phyloP scores from a whole-genome alignment of 208 protist species.

The Phytomonas francai region DNA sequence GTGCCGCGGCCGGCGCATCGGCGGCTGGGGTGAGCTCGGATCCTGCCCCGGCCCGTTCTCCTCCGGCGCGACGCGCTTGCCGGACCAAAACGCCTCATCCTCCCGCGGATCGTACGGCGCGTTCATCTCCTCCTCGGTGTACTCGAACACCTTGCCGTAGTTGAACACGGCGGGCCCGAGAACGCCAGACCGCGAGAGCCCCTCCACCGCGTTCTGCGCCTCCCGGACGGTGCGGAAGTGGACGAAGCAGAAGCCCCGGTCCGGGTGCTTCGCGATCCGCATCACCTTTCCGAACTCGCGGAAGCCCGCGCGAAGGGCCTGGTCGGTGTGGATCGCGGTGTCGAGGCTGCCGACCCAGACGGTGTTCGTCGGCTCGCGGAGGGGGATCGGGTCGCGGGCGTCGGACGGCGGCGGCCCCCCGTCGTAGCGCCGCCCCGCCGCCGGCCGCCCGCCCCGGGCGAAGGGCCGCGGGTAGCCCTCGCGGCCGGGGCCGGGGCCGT shows the following conservation, averaged over 20 bases:
- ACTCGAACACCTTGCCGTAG: constrained; percentile 84
- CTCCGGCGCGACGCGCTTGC: background rate
- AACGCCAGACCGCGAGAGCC: constrained; percentile 40
- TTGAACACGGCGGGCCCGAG: constrained; percentile 62
- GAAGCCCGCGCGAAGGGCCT: constrained; percentile 44
- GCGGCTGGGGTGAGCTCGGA: constrained; percentile 1
- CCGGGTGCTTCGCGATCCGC: constrained; percentile 53
- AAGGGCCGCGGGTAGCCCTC: background rate
- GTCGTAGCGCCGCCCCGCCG: background rate
- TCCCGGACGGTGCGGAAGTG: constrained; percentile 78
- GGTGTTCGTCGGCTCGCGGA: constrained; percentile 80
- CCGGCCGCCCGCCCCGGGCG: background rate
- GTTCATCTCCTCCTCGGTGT: constrained; percentile 62
- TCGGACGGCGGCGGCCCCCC: constrained; percentile 16
- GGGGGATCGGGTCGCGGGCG: constrained; percentile 14
- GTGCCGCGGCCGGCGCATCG: constrained; percentile 36
- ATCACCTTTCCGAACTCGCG: constrained; percentile 75
- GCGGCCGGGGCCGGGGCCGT: background rate
- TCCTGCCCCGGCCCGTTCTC: constrained; percentile 11
- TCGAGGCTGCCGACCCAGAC: constrained; percentile 85
- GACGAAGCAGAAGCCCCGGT: constrained; percentile 80
- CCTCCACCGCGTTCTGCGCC: constrained; percentile 58
- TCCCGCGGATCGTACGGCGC: constrained; percentile 33
- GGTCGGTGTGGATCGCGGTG: constrained; percentile 33
- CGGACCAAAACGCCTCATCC: constrained; percentile 14